These are phyloP conservation scores for Raffaelea arxii DNA, from an alignment of 2,329 filamentous ascomycete genomes.

Conservation along the genomic window DNA sequence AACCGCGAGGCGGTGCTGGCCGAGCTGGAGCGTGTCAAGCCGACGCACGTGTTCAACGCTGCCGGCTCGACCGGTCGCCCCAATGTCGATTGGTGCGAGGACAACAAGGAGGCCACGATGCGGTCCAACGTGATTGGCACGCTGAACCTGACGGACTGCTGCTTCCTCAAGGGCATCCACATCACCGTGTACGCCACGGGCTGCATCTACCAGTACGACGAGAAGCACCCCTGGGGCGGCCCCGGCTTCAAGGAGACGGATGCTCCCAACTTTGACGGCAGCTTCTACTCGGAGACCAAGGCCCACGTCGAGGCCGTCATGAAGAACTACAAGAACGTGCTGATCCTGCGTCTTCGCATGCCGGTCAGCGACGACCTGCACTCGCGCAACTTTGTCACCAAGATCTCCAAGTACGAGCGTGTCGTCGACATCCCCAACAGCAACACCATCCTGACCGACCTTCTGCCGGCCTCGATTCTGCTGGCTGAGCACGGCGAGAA, in stretches of 20 bases:
- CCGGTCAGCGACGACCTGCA: slow-evolving; percentile 59
- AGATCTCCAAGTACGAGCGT: slow-evolving; percentile 54
- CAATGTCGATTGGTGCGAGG: slow-evolving; percentile 64
- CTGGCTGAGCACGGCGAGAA: slow-evolving; percentile 86
- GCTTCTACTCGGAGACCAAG: slow-evolving; percentile 61
- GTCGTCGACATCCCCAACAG: slow-evolving; percentile 61
- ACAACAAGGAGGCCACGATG: slow-evolving; percentile 57
- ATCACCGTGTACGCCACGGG: slow-evolving; percentile 58
- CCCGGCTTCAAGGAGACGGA: slow-evolving; percentile 53
- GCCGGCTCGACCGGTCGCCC: slow-evolving; percentile 57
- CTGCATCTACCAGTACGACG: slow-evolving; percentile 58
- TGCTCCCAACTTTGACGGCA: slow-evolving; percentile 53
- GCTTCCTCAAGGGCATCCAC: slow-evolving; percentile 48
- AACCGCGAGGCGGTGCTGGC: slow-evolving; percentile 45
- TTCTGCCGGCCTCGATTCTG: slow-evolving; percentile 63
- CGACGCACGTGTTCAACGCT: slow-evolving; percentile 57
- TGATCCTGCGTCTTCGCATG: slow-evolving; percentile 60
- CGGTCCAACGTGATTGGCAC: slow-evolving; percentile 58
- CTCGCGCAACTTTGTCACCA: slow-evolving; percentile 58
- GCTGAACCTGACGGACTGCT: slow-evolving; percentile 52
- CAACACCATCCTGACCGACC: slow-evolving; percentile 55
- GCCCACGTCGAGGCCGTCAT: slow-evolving; percentile 55
- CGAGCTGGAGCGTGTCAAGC: slow-evolving; percentile 48
- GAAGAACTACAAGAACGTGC: slow-evolving; percentile 49
- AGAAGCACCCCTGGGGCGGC: slow-evolving; percentile 49